Percentiles rank a stretch among this genome's conserved stretches.
phyloP scores from a whole-genome alignment of 805 yeast genomes.

The Lipomyces sp. region DNA sequence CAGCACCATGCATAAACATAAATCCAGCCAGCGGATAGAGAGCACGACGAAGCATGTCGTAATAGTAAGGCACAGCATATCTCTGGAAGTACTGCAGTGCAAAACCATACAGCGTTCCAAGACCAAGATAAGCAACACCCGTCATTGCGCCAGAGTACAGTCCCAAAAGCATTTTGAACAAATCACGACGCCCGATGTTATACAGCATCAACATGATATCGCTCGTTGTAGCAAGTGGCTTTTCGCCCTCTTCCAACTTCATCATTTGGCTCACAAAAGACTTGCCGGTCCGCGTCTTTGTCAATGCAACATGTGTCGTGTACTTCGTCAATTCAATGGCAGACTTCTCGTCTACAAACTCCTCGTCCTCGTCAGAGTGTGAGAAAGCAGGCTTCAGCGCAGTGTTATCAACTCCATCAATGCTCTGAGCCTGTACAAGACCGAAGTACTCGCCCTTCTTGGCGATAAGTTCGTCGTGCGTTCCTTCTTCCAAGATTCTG shows the following conservation, averaged over 20 bases:
- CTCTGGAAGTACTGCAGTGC: slow-evolving; percentile 17
- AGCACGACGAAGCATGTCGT: slow-evolving; percentile 11
- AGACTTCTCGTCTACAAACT: slow-evolving; percentile 12
- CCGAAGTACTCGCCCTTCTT: slow-evolving; percentile 35
- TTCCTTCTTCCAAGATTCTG: slow-evolving; percentile 50
- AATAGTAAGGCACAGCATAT: slow-evolving; percentile 14
- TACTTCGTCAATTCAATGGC: slow-evolving; percentile 10
- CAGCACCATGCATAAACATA: slow-evolving; percentile 18
- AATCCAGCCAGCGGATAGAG: slow-evolving; percentile 22
- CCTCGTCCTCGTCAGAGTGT: slow-evolving; percentile 18
- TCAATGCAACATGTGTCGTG: slow-evolving; percentile 1
- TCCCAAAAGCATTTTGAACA: slow-evolving; percentile 9
- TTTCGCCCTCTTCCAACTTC: slow-evolving; percentile 3
- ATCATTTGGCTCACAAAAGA: neutral
- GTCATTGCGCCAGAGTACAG: slow-evolving; percentile 20
- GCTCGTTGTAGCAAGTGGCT: slow-evolving; percentile 6
- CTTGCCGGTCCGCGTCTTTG: slow-evolving; percentile 12
- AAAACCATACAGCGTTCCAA: slow-evolving; percentile 15
- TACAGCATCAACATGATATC: slow-evolving; percentile 5
- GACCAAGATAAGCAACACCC: slow-evolving; percentile 19
- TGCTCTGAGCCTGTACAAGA: slow-evolving; percentile 41
- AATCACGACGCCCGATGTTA: slow-evolving; percentile 10
- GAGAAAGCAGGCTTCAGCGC: slow-evolving; percentile 1
- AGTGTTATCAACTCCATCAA: slow-evolving; percentile 12
- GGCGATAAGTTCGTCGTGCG: slow-evolving; percentile 40